Base-by-base conservation (phyloP, 331 rosid species). In the Spiraea crenata region DNA sequence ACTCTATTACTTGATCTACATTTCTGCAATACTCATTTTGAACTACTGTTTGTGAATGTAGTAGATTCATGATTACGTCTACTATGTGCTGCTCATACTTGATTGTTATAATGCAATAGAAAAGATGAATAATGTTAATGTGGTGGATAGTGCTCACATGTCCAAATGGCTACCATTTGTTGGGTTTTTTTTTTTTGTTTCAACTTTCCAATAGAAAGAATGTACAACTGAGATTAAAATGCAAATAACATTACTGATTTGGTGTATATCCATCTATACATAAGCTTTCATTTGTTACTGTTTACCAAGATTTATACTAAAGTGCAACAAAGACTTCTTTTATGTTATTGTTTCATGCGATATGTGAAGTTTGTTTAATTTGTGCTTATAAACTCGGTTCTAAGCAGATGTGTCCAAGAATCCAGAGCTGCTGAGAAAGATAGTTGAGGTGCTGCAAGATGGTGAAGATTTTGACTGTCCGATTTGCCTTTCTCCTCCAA, bases 401-500 rank as follows among this genome's bases (percentile, higher is more conserved):
- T 69, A 19, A 48, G 77, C 90, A 92, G 95, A 85, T 82, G 88
- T 86, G 49, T 86, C 95, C 57, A 85, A 89, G 48, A 90, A 89
- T 61, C 98, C 96, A 0, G 91, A 89, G 67, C 74, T 92, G 82
- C 83, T 87, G 78, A 76, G 86, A 79, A 83, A 82, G 78, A 73
- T 92, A 75, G 80, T 89, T 41, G 85, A 85, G 85, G 74, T 80
- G 77, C 71, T 92, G 66, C 95, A 85, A 83, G 96, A 86, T 56
- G 90, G 87, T 67, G 98, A 92, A 79, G 96, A 92, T 80, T 80
- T 89, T 77, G 98, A 89, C n/a, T 92, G 98, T 74, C 98, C 98
- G 20, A 87, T 92, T 42, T 92, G 98, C 76, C 76, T 89, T 14
- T 79, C 87, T 62, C 84, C 92, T 4, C 90, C 92, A 20, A 73